Conservation (phyloP, 352 stramenopile species). For the Phytophthora aleatoria region DNA sequence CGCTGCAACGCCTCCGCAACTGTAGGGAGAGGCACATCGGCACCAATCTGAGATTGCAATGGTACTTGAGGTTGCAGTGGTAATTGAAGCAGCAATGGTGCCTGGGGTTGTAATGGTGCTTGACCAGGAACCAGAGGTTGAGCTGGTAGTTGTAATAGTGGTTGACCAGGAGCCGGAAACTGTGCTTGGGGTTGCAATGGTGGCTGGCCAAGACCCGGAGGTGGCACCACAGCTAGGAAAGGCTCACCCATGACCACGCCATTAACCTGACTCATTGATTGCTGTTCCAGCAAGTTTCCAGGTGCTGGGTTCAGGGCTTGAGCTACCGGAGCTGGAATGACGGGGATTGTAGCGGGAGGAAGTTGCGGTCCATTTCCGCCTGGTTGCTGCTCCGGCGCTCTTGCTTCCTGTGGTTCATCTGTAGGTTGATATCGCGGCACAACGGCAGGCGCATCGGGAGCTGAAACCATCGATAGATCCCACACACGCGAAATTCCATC, state of each 20-base stretch:
- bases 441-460: slow-evolving; percentile 49
- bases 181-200: slow-evolving; percentile 7
- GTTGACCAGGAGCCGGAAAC: background rate
- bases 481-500: slow-evolving; percentile 94
- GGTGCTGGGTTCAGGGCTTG: slow-evolving; percentile 4
- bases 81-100: slow-evolving; percentile 1
- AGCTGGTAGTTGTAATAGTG: slow-evolving; percentile 3
- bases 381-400: slow-evolving; percentile 13
- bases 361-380: slow-evolving; percentile 6
- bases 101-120: slow-evolving; percentile 9
- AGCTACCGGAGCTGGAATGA: slow-evolving; percentile 1
- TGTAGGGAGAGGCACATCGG: slow-evolving; percentile 20
- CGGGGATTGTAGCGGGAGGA: slow-evolving; percentile 6
- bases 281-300: slow-evolving; percentile 5
- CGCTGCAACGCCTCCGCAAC: slow-evolving; percentile 29
- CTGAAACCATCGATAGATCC: slow-evolving; percentile 70
- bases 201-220: slow-evolving; percentile 6
- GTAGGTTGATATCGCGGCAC: slow-evolving; percentile 59
- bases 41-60: slow-evolving; percentile 14
- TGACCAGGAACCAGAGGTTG: background rate
- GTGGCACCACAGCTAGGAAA: slow-evolving; percentile 12
- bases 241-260: slow-evolving; percentile 1
- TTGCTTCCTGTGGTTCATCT: slow-evolving; percentile 39
- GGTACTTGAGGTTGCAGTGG: slow-evolving; percentile 1
- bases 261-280: slow-evolving; percentile 5